Evolutionary conservation across 164 flowering plant species (phyloP), one percentile per base, ranked within the genome.

Genomic region (Warburgia ugandensis): DNA sequence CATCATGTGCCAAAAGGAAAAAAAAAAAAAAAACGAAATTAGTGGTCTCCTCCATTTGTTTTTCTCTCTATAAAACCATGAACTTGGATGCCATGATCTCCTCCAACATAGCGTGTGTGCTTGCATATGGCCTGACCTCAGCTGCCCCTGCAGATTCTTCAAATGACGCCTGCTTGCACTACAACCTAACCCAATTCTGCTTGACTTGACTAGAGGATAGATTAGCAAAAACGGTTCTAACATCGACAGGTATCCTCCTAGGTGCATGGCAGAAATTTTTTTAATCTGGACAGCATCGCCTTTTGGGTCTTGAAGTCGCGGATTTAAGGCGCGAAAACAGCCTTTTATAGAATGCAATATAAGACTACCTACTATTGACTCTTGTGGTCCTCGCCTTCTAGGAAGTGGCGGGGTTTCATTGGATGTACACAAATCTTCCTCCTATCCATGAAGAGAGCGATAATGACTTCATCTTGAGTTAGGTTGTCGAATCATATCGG

Each of bases 21-120:
- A 43, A 3, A n/a, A n/a, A n/a, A n/a, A n/a, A n/a, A n/a, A n/a
- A 43, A 43, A n/a, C 19, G 19, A 40, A 8, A 17, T 40, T n/a
- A 40, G 44, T 8, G n/a, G 25, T 6, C 29, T 43, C 25, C 45
- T 36, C 29, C 6, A 43, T 43, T 43, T 43, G 29, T 23, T 0
- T 22, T 43, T 23, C 10, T 25, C 47, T 43, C 11, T 25, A 2
- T 23, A 43, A 43, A 22, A 22, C 22, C 14, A 23, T 43, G 29
- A 43, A 22, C 14, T n/a, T 21, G 47, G 44, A 5, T 43, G 17
- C 27, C 47, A 43, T 43, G 23, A 43, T 43, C 13, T 40, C 47
- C 47, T 43, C 29, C 29, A 22, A 22, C 14, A 16, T 11, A 7
- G 2, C 28, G 11, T 21, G 47, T 43, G 47, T n/a, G n/a, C n/a